Base-by-base conservation (phyloP, 139 green algal species). In the Picochlorum costavermella region DNA sequence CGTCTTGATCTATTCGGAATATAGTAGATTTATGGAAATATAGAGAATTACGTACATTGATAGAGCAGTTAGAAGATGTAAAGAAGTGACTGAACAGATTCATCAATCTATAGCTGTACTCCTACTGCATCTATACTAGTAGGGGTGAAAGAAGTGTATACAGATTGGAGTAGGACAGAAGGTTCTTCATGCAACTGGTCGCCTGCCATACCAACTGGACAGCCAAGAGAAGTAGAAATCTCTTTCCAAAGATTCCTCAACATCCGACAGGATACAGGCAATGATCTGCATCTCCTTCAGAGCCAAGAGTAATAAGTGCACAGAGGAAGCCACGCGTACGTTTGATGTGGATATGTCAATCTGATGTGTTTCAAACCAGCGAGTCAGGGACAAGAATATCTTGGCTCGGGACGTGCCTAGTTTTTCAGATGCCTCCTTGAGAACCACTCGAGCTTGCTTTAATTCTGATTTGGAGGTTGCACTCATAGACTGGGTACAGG, bases 211-310 rank as follows among this genome's bases (percentile, higher is more conserved):
- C 58, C 58, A 64, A 5, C 20, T 31, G 14, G 58, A 56, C 4
- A 31, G 20, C 58, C 58, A 64, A 0, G 23, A 17, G 23, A 51
- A 64, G 26, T 50, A 64, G 1, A 17, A 17, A 51, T 64, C 58
- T 28, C 58, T 64, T 6, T 64, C 58, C n/a, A 64, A 30, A 33
- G 20, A 29, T 16, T 29, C 58, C 25, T 64, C 58, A 3, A 28
- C 23, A 29, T 56, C 20, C 0, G 5, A 23, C 4, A 64, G 25
- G 8, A 64, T 51, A 17, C 57, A 23, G 4, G 23, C n/a, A 13
- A 25, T 50, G 4, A 51, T 31, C 23, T 64, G n/a, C 0, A 64
- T 59, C 20, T 64, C 58, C 23, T 23, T 50, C 5, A 64, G 6
- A 29, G 40, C 6, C 25, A 64, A 23, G n/a, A 64, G 6, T 9